Evolutionary conservation across 345 rosid species (phyloP), one percentile per base, ranked within the genome.

Genomic region (Erodium maritimum): DNA sequence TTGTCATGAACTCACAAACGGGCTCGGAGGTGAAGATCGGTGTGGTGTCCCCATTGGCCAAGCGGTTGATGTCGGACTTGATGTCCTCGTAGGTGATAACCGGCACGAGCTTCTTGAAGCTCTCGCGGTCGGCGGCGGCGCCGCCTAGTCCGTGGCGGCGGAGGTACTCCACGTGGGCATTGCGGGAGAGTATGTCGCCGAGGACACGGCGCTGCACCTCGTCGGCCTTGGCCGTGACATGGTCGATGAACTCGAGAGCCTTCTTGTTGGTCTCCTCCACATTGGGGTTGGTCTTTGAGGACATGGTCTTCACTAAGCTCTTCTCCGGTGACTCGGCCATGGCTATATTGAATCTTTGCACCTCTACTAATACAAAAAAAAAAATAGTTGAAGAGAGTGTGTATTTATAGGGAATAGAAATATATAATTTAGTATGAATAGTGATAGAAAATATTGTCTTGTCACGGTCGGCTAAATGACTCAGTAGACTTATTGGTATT

Each of bases 1-100:
- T 91, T 19, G 98, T 91, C 69, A 91, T 77, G 77, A 91, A 91
- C 78, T 88, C 98, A 5, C 96, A 88, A 76, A 91, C 83, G 79
- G 95, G 96, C 61, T 64, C 64, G 17, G 89, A 84, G 69, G 89
- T 86, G 67, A 91, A 89, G 71, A 91, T 81, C 21, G 79, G 87
- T 1, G 98, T 84, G 34, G 76, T 71, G 23, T 88, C 98, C 2
- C 98, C 98, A 72, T 85, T 80, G 80, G 95, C 91, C 67, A 91
- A 86, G 65, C 98, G 93, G 70, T 71, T 62, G 81, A 91, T 80
- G 33, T 88, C 81, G 67, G 80, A 72, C 19, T 84, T 90, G 77
- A 91, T 79, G 73, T 86, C 87, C 53, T 88, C 96, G 61, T 88
- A 91, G 52, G 83, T 78, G 66, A 89, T 75, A 25, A 78, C 91